These are phyloP conservation scores for Coriaria nepalensis DNA, from an alignment of 306 rosid species.

Conservation along the genomic window DNA sequence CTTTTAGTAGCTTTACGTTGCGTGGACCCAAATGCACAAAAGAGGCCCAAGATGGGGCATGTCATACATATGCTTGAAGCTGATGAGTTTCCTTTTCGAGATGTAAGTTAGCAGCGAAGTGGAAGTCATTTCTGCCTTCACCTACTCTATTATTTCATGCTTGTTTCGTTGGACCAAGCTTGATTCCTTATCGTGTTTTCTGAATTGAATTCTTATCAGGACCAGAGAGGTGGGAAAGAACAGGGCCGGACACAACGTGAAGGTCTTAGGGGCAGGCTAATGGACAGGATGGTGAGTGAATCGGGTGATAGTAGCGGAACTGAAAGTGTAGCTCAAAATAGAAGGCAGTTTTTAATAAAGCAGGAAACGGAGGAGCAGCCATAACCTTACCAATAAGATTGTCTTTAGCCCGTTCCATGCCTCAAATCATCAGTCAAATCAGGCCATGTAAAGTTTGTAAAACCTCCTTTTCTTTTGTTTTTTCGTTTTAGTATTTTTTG, in stretches of 20 bases:
- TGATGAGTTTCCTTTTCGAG: constrained; percentile 58
- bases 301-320: constrained; percentile 16
- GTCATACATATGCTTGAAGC: constrained; percentile 93
- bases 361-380: no score
- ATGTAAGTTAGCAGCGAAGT: constrained; percentile 34
- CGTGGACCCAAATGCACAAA: constrained; percentile 66
- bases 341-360: no score
- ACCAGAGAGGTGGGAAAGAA: constrained; percentile 34
- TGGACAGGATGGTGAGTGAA: constrained; percentile 22
- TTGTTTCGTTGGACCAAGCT: not conserved
- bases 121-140: constrained; percentile 10
- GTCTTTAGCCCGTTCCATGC: no score
- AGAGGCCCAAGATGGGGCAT: constrained; percentile 84
- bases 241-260: constrained; percentile 21
- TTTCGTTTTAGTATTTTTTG: no score
- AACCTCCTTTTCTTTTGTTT: no score
- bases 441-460: no score
- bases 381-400: no score
- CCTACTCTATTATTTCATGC: not conserved
- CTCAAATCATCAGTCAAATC: no score
- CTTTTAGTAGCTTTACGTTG: constrained; percentile 86
- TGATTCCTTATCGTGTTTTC: not conserved
- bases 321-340: constrained; percentile 10
- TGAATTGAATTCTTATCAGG: constrained; percentile 29
- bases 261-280: constrained; percentile 21